phyloP scores from a whole-genome alignment of 106 monocot species.

The Dendrobium nobile region DNA sequence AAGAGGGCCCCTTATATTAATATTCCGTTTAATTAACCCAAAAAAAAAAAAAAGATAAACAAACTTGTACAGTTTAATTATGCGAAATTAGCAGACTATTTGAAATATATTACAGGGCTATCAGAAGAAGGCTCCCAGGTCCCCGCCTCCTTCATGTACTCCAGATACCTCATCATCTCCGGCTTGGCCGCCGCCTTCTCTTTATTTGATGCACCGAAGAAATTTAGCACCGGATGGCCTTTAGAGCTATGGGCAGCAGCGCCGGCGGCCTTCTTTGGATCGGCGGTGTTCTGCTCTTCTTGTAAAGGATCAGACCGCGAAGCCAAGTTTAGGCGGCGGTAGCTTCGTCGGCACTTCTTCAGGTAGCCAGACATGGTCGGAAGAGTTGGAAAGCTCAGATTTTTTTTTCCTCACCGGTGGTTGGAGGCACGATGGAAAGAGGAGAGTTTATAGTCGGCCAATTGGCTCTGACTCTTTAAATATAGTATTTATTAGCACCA shows the following conservation, averaged over 20 bases:
- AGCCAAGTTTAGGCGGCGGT: neutral
- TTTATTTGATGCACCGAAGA: constrained; percentile 4
- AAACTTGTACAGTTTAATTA: no score
- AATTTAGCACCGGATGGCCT: constrained; percentile 2
- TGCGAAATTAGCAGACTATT: constrained; percentile 4
- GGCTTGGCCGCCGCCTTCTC: constrained; percentile 32
- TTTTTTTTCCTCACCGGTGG: no score
- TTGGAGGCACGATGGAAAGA: no score
- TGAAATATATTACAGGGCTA: constrained; percentile 28
- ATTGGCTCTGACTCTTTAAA: no score
- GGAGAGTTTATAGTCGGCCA: no score
- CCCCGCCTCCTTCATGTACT: constrained; percentile 45
- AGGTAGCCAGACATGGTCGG: neutral
- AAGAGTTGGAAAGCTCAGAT: no score
- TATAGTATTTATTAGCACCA: no score
- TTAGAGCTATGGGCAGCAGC: neutral
- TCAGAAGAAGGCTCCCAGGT: constrained; percentile 33
- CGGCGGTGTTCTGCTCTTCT: neutral
- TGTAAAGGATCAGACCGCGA: neutral
- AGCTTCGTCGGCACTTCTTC: neutral
- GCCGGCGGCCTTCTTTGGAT: neutral
- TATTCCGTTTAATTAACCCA: no score
- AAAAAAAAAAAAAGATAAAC: no score
- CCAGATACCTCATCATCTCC: constrained; percentile 48
- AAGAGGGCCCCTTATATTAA: no score